phyloP scores from a whole-genome alignment of 371 early-diverging fungal species.

The Apophysomyces sp. region DNA sequence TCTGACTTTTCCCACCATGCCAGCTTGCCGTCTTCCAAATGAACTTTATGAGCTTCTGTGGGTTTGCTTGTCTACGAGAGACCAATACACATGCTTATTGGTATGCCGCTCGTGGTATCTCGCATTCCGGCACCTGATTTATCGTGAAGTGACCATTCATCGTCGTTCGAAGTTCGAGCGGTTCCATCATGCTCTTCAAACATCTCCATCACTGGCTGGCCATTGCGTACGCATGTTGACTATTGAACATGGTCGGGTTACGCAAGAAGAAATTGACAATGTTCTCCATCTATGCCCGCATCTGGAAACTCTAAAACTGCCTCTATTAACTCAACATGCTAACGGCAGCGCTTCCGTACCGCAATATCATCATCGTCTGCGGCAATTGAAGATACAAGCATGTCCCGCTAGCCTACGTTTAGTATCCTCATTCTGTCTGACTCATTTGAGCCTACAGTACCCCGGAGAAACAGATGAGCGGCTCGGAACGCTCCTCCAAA shows the following conservation, averaged over 20 bases:
- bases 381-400: neutral
- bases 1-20: conserved; percentile 1
- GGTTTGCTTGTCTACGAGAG: neutral
- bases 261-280: neutral
- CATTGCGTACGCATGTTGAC: neutral
- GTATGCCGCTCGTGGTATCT: conserved; percentile 3
- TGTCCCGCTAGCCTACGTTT: neutral
- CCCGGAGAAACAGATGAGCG: neutral
- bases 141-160: neutral
- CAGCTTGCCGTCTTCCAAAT: neutral
- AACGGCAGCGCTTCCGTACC: neutral
- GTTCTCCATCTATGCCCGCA: neutral
- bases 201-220: conserved; percentile 3
- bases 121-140: neutral
- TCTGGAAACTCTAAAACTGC: neutral
- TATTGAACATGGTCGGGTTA: neutral
- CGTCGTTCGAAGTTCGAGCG: conserved; percentile 1
- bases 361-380: neutral
- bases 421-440: neutral
- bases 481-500: neutral
- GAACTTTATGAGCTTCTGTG: neutral
- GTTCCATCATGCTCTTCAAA: neutral
- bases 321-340: neutral
- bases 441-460: neutral
- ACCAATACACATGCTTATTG: neutral